Conservation (phyloP, 1,284 basidiomycete genomes). For the Trichosporon inkin region DNA sequence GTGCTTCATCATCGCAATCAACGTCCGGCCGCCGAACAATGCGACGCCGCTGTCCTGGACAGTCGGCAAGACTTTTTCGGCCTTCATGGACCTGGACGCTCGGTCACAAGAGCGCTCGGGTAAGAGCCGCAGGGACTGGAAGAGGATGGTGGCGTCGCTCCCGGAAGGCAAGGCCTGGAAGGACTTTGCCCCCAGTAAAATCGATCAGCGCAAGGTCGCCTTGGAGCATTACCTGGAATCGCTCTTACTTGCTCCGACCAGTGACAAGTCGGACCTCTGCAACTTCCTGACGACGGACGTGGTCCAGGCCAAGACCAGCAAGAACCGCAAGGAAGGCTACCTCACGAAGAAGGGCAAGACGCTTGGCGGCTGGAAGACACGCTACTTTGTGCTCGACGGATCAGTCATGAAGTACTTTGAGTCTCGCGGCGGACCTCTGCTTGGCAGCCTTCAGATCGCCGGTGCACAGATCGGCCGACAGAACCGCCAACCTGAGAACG, state of each 20-base stretch:
- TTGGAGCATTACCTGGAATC: slow-evolving; percentile 83
- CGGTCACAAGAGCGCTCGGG: slow-evolving; percentile 58
- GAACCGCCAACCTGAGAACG: slow-evolving; percentile 56
- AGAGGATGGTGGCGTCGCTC: slow-evolving; percentile 69
- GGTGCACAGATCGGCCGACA: slow-evolving; percentile 81
- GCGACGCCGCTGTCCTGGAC: slow-evolving; percentile 65
- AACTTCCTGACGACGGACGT: slow-evolving; percentile 89
- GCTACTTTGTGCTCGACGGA: slow-evolving; percentile 87
- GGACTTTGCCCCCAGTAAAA: slow-evolving; percentile 92
- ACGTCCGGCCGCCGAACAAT: slow-evolving; percentile 40
- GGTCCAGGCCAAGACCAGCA: slow-evolving; percentile 75
- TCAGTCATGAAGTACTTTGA: slow-evolving; percentile 90
- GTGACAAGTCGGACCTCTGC: slow-evolving; percentile 83
- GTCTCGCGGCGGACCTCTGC: slow-evolving; percentile 81
- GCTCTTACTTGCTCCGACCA: slow-evolving; percentile 75
- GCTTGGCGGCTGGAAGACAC: slow-evolving; percentile 91
- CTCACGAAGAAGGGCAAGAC: slow-evolving; percentile 87
- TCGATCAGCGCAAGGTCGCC: slow-evolving; percentile 86
- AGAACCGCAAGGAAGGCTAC: slow-evolving; percentile 92
- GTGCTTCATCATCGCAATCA: slow-evolving; percentile 46
- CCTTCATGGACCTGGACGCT: slow-evolving; percentile 76
- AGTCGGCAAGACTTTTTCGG: slow-evolving; percentile 88
- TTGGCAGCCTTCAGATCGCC: slow-evolving; percentile 80
- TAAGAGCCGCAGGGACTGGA: slow-evolving; percentile 60
- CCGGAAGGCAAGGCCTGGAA: slow-evolving; percentile 93